These are phyloP conservation scores for Lecanosticta acicola DNA, from an alignment of 2,329 filamentous ascomycete genomes.

Conservation along the genomic window DNA sequence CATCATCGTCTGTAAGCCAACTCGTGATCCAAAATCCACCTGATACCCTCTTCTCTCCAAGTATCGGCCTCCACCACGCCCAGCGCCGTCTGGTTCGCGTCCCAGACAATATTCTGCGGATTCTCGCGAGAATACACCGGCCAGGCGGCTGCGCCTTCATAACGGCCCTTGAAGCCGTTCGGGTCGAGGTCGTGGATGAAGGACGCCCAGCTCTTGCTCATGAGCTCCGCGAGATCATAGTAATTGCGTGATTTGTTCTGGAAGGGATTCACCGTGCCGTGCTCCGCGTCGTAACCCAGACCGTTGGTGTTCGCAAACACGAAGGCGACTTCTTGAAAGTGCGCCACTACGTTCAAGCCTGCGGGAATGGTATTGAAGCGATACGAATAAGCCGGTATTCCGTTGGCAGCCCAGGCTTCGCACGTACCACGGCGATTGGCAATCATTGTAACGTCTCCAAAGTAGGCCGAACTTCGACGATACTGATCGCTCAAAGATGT, in stretches of 20 bases:
- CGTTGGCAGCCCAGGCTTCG: conserved; percentile 46
- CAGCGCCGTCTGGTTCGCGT: conserved; percentile 38
- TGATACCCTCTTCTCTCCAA: conserved; percentile 41
- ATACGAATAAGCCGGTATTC: conserved; percentile 54
- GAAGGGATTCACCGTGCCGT: conserved; percentile 32
- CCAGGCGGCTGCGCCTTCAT: conserved; percentile 31
- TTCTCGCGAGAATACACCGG: conserved; percentile 35
- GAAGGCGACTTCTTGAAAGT: conserved; percentile 47
- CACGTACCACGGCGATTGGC: conserved; percentile 51
- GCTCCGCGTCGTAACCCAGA: conserved; percentile 35
- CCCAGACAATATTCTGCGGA: conserved; percentile 42
- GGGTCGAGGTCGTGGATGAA: conserved; percentile 42
- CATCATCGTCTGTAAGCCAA: conserved; percentile 15
- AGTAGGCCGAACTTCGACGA: conserved; percentile 51
- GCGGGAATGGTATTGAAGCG: conserved; percentile 54
- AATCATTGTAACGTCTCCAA: conserved; percentile 53
- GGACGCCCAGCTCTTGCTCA: conserved; percentile 42
- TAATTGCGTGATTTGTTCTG: conserved; percentile 34
- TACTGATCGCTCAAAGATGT: conserved; percentile 43
- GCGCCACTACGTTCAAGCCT: conserved; percentile 45
- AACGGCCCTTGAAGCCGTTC: conserved; percentile 27
- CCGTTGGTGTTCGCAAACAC: conserved; percentile 44
- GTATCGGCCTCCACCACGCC: conserved; percentile 40
- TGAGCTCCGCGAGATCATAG: conserved; percentile 37
- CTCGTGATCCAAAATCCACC: conserved; percentile 36